Evolutionary conservation across 2,329 filamentous ascomycete species (phyloP).

Genomic region (Stagonosporopsis chrysanthemi): DNA sequence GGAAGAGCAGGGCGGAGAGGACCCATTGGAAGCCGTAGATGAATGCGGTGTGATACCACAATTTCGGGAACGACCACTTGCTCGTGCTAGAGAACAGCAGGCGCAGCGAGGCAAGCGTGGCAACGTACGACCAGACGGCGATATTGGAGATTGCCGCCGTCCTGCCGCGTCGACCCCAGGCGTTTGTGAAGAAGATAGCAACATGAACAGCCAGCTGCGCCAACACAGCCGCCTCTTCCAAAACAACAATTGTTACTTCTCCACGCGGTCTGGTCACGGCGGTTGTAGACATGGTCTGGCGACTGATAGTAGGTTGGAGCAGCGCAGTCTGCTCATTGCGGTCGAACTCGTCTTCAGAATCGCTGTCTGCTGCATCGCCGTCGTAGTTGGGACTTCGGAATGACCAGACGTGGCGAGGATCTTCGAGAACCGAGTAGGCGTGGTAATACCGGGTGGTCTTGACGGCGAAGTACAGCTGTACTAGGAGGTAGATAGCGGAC

Average conservation of each 20-base stretch:
- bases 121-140: conserved; percentile 80
- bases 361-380: conserved; percentile 52
- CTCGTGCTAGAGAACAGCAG: conserved; percentile 67
- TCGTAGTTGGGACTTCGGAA: conserved; percentile 39
- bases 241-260: conserved; percentile 71
- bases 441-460: conserved; percentile 61
- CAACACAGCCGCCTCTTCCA: conserved; percentile 79
- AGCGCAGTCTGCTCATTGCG: conserved; percentile 62
- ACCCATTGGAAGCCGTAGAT: conserved; percentile 88
- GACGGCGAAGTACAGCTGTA: conserved; percentile 64
- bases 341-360: conserved; percentile 66
- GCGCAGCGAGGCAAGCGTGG: conserved; percentile 75
- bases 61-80: conserved; percentile 70
- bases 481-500: conserved; percentile 72
- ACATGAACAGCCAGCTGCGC: conserved; percentile 75
- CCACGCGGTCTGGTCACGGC: conserved; percentile 78
- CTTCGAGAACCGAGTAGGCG: conserved; percentile 65
- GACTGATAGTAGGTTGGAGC: conserved; percentile 62
- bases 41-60: conserved; percentile 92
- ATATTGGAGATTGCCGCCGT: conserved; percentile 72
- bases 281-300: conserved; percentile 61
- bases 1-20: conserved; percentile 77
- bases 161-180: conserved; percentile 65
- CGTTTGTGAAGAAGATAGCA: conserved; percentile 66
- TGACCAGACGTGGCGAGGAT: conserved; percentile 52